Conservation (phyloP, 2,329 filamentous ascomycete species). For the Fusarium tjaetaba region DNA sequence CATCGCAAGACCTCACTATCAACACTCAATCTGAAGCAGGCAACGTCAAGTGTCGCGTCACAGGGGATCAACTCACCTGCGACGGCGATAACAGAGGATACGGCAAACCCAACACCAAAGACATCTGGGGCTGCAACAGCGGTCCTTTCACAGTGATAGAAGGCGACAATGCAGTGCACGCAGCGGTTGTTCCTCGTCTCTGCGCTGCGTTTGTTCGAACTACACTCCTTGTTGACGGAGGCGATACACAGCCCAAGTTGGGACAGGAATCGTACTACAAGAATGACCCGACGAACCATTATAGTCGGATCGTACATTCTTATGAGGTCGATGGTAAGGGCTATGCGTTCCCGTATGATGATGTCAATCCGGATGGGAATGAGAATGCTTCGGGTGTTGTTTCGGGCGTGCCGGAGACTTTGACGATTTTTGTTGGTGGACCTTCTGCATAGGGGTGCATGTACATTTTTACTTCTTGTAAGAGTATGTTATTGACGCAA, state of each 20-base stretch:
- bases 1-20: conserved; percentile 51
- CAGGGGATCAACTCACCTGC: conserved; percentile 51
- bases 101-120: conserved; percentile 53
- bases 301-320: conserved; percentile 68
- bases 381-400: conserved; percentile 59
- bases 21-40: conserved; percentile 55
- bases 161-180: conserved; percentile 53
- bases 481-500: accelerated
- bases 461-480: conserved; percentile 7
- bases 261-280: conserved; percentile 56
- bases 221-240: conserved; percentile 57
- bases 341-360: conserved; percentile 75
- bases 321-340: conserved; percentile 68
- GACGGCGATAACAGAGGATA: conserved; percentile 55
- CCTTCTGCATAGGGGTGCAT: not conserved
- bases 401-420: conserved; percentile 36
- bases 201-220: conserved; percentile 62
- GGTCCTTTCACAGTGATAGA: conserved; percentile 55
- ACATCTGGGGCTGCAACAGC: conserved; percentile 63
- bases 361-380: conserved; percentile 67
- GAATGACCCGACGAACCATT: conserved; percentile 61
- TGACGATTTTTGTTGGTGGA: conserved; percentile 45
- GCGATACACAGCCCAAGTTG: conserved; percentile 57
- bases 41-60: conserved; percentile 53
- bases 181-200: conserved; percentile 57